Evolutionary conservation across 352 stramenopile species (phyloP).

Genomic region (Phytophthora multivora): DNA sequence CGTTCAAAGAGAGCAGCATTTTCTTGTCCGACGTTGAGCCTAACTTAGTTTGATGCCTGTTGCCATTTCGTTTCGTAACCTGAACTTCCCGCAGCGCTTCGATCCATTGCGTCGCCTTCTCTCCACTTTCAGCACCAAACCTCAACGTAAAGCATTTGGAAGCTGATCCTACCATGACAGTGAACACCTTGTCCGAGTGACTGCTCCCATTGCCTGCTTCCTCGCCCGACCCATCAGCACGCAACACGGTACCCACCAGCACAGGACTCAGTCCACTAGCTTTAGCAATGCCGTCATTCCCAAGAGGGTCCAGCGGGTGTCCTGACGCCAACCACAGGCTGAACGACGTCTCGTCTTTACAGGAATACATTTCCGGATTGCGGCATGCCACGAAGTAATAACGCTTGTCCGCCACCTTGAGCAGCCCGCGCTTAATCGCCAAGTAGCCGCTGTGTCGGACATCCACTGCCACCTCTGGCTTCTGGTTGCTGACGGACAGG

Average conservation of each 20-base stretch:
- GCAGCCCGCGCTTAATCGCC: conserved; percentile 48
- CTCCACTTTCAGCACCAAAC: conserved; percentile 45
- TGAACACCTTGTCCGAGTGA: conserved; percentile 48
- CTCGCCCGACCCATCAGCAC: conserved; percentile 40
- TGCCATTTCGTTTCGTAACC: conserved; percentile 34
- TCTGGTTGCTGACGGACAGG: conserved; percentile 13
- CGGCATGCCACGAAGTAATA: conserved; percentile 63
- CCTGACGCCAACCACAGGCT: conserved; percentile 59
- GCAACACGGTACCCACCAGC: conserved; percentile 57
- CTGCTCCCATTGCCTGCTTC: conserved; percentile 34
- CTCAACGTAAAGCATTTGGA: conserved; percentile 55
- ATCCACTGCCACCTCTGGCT: conserved; percentile 35
- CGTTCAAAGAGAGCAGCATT: conserved; percentile 33
- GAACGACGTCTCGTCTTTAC: conserved; percentile 72
- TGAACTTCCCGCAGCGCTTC: conserved; percentile 65
- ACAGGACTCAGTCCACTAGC: conserved; percentile 39
- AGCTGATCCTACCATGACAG: conserved; percentile 44
- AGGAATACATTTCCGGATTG: conserved; percentile 55
- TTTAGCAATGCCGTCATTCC: conserved; percentile 24
- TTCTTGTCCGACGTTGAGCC: conserved; percentile 26
- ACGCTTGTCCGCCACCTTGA: conserved; percentile 68
- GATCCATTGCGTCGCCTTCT: conserved; percentile 56
- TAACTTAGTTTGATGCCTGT: conserved; percentile 6
- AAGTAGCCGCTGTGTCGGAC: conserved; percentile 54
- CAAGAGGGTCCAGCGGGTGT: conserved; percentile 38